phyloP scores from a whole-genome alignment of 225 moss, liverwort and hornwort genomes.

The Physcomitrellopsis africana region DNA sequence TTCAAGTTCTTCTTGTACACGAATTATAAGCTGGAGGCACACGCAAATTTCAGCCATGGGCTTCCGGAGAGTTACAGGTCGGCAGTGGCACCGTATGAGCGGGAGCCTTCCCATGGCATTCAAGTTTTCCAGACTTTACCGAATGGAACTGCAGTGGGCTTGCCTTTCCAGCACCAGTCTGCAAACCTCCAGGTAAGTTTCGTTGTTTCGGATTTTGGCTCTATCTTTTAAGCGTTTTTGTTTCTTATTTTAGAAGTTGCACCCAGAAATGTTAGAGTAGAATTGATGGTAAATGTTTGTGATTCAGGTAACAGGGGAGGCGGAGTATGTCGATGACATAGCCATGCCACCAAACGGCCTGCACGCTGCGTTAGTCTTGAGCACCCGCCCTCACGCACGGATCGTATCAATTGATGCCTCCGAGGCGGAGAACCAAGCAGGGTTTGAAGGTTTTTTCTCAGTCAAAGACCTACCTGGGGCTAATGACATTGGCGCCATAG shows the following conservation, averaged over 20 bases:
- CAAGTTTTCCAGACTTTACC: conserved; percentile 69
- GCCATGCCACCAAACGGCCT: conserved; percentile 69
- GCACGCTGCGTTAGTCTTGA: conserved; percentile 83
- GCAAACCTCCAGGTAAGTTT: conserved; percentile 82
- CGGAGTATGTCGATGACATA: conserved; percentile 91
- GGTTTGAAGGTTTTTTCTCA: conserved; percentile 78
- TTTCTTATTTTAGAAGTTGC: conserved; percentile 1
- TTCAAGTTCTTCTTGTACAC: conserved; percentile 86
- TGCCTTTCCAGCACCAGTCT: conserved; percentile 91
- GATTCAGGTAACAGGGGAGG: conserved; percentile 89
- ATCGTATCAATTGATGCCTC: conserved; percentile 75
- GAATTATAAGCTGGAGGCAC: conserved; percentile 74
- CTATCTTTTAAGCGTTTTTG: background rate
- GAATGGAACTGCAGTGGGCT: conserved; percentile 68
- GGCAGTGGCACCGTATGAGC: conserved; percentile 71
- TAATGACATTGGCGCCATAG: conserved; percentile 85
- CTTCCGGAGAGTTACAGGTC: conserved; percentile 84
- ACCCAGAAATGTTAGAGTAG: background rate
- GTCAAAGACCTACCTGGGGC: conserved; percentile 82
- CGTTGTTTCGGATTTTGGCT: background rate
- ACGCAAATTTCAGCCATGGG: conserved; percentile 58
- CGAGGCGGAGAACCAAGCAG: conserved; percentile 69
- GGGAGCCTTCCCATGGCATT: conserved; percentile 70
- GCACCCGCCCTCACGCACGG: conserved; percentile 81
- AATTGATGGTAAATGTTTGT: conserved; percentile 5